These are phyloP conservation scores for Saccharomycopsis sp. DNA, from an alignment of 805 yeast genomes.

Conservation along the genomic window DNA sequence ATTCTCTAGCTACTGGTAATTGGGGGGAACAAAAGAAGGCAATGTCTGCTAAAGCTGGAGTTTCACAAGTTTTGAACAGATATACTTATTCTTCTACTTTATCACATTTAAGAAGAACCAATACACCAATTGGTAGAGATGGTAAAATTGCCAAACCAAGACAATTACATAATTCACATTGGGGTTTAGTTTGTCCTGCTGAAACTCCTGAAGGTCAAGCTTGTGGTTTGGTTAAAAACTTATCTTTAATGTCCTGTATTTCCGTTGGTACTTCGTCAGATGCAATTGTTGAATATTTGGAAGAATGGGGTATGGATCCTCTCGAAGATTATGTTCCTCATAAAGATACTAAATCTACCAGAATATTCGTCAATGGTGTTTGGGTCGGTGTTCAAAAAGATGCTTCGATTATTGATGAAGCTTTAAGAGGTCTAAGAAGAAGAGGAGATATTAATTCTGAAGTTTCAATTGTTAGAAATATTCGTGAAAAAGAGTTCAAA, in stretches of 20 bases:
- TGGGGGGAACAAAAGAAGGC: slow-evolving; percentile 99
- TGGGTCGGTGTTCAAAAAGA: slow-evolving; percentile 99
- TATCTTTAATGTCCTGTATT: slow-evolving; percentile 93
- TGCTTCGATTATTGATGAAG: slow-evolving; percentile 83
- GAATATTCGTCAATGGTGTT: slow-evolving; percentile 96
- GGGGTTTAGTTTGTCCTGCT: slow-evolving; percentile 99
- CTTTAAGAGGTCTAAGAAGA: slow-evolving; percentile 86
- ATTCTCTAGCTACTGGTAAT: slow-evolving; percentile 97
- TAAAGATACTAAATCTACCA: slow-evolving; percentile 80
- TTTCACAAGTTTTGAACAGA: slow-evolving; percentile 94
- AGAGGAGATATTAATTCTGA: slow-evolving; percentile 93
- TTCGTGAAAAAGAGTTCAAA: slow-evolving; percentile 91
- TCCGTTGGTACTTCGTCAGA: slow-evolving; percentile 98
- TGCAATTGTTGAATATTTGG: slow-evolving; percentile 84
- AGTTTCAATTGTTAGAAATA: slow-evolving; percentile 93
- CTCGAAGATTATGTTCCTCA: slow-evolving; percentile 92
- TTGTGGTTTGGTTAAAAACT: slow-evolving; percentile 95
- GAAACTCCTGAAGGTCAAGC: slow-evolving; percentile 99
- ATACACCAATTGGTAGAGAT: slow-evolving; percentile 98
- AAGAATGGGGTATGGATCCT: slow-evolving; percentile 99
- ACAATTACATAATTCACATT: slow-evolving; percentile 97
- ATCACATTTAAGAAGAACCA: slow-evolving; percentile 97
- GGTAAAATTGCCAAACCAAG: slow-evolving; percentile 99
- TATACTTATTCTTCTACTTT: slow-evolving; percentile 97
- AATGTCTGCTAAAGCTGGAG: slow-evolving; percentile 98